phyloP scores from a whole-genome alignment of 768 basidiomycete genomes.

The Lactifluus echinatus region DNA sequence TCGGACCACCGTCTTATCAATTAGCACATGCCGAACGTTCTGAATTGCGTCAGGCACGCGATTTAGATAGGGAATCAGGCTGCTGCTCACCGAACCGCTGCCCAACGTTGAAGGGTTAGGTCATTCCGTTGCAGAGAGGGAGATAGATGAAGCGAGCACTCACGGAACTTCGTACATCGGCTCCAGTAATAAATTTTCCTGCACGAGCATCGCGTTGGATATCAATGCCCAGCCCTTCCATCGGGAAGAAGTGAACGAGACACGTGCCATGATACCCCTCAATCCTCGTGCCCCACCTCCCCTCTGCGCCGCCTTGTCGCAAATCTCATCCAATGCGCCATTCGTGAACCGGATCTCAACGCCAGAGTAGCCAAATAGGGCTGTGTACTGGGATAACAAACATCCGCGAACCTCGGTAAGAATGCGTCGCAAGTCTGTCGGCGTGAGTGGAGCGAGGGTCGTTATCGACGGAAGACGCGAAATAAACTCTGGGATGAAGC shows the following conservation, averaged over 20 bases:
- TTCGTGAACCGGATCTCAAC: conserved; percentile 84
- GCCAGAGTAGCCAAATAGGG: conserved; percentile 75
- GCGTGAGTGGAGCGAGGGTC: conserved; percentile 68
- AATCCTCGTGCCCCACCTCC: conserved; percentile 90
- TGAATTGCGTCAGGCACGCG: conserved; percentile 24
- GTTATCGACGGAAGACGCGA: conserved; percentile 91
- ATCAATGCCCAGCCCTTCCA: not conserved
- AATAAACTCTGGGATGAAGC: conserved; percentile 95
- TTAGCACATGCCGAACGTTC: conserved; percentile 76
- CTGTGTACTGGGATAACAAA: conserved; percentile 80
- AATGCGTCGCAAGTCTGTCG: conserved; percentile 78
- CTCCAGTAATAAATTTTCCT: conserved; percentile 79
- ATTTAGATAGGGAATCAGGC: not conserved
- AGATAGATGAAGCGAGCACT: conserved; percentile 30
- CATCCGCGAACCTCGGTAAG: conserved; percentile 90
- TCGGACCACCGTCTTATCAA: conserved; percentile 62
- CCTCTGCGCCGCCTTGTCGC: conserved; percentile 63
- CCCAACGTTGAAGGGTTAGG: conserved; percentile 7
- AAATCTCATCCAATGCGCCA: conserved; percentile 73
- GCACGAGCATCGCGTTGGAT: conserved; percentile 4
- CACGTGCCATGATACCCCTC: conserved; percentile 72
- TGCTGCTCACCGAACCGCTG: conserved; percentile 56
- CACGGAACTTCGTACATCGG: conserved; percentile 91
- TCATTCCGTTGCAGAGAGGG: not conserved
- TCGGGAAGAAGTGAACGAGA: not conserved